phyloP scores from a whole-genome alignment of 768 basidiomycete genomes.

The Tremella fuciformis region DNA sequence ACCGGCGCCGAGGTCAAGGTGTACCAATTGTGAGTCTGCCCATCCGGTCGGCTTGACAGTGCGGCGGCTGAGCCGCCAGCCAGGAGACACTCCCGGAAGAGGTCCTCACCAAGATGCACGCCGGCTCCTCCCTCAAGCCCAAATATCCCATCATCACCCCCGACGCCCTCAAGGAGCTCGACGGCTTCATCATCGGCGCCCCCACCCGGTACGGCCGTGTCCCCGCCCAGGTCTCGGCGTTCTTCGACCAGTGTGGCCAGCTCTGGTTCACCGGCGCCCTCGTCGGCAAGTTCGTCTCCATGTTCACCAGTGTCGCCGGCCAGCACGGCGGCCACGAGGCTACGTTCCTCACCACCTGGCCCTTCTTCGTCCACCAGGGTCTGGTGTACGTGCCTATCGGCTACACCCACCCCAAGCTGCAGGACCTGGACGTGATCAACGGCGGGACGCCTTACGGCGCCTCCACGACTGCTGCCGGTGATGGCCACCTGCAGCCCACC shows the following conservation, averaged over 20 bases:
- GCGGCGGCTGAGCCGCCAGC: conserved; percentile 20
- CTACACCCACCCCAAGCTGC: conserved; percentile 55
- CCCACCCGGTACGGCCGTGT: conserved; percentile 54
- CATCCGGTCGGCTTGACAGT: not conserved
- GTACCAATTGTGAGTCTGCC: conserved; percentile 53
- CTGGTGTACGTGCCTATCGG: conserved; percentile 60
- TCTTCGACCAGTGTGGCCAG: conserved; percentile 66
- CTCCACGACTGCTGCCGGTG: conserved; percentile 52
- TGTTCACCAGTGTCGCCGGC: conserved; percentile 71
- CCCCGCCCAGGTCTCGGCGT: conserved; percentile 47
- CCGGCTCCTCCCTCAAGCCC: conserved; percentile 61
- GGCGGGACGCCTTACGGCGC: conserved; percentile 74
- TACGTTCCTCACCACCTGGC: conserved; percentile 57
- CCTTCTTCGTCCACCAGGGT: conserved; percentile 60
- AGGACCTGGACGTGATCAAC: conserved; percentile 45
- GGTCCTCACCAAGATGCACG: conserved; percentile 62
- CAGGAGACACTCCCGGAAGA: conserved; percentile 73
- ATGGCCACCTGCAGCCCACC: conserved; percentile 28
- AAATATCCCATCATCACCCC: conserved; percentile 67
- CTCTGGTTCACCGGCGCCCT: conserved; percentile 56
- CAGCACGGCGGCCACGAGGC: conserved; percentile 72
- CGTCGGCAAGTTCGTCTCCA: conserved; percentile 62
- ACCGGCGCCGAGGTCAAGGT: conserved; percentile 51
- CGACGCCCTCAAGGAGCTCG: conserved; percentile 57
- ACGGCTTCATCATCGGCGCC: conserved; percentile 70